Conservation (phyloP, 73 alveolate genomes). For the Blepharisma japonicum region DNA sequence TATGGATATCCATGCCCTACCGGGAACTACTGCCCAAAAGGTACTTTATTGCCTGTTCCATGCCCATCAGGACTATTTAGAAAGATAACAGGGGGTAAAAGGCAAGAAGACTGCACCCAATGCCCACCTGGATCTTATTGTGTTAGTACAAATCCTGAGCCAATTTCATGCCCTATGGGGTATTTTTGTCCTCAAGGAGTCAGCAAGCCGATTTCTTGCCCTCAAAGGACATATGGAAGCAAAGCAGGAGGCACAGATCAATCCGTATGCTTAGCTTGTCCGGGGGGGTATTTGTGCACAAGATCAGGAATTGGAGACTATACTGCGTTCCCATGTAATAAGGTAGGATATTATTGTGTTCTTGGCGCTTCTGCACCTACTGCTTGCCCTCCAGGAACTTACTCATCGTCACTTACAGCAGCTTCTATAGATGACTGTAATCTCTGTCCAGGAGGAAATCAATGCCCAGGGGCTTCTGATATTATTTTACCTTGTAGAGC, state of each 20-base stretch:
- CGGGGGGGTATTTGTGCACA: constrained; percentile 50
- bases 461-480: constrained; percentile 60
- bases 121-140: constrained; percentile 73
- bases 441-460: constrained; percentile 54
- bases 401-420: constrained; percentile 24
- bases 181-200: constrained; percentile 46
- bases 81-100: constrained; percentile 17
- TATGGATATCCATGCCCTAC: constrained; percentile 49
- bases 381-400: constrained; percentile 45
- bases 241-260: constrained; percentile 32
- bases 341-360: constrained; percentile 19
- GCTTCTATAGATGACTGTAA: constrained; percentile 27
- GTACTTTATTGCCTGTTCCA: constrained; percentile 35
- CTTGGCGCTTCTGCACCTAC: neutral
- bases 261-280: constrained; percentile 46
- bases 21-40: constrained; percentile 47
- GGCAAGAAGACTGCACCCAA: constrained; percentile 42
- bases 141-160: neutral
- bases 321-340: constrained; percentile 22
- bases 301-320: constrained; percentile 41
- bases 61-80: constrained; percentile 30
- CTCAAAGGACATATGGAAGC: constrained; percentile 55
- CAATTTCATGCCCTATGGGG: constrained; percentile 48
- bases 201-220: constrained; percentile 39
- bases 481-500: constrained; percentile 42